Evolutionary conservation across 805 yeast species (phyloP), one percentile per base, ranked within the genome.

Genomic region (Pichia sporocuriosa): DNA sequence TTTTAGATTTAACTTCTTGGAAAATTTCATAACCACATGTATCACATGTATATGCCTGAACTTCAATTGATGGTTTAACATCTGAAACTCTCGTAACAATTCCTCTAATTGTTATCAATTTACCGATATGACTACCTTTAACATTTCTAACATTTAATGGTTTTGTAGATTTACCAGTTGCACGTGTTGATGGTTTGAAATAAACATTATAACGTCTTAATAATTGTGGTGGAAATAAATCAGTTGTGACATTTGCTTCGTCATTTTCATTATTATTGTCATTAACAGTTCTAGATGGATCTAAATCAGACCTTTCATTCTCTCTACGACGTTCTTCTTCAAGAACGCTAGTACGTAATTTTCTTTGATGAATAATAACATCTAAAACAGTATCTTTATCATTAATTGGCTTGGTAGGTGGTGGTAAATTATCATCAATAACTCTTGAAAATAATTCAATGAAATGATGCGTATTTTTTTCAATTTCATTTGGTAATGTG

Each of bases 41-140:
- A 60, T 93, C 98, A 67, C 99, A 93, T 6, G 97, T 86, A 60
- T 90, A 94, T 1, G 98, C 97, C 54, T 83, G 87, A 40, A 93
- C 97, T 46, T 76, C 69, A 7, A 93, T 85, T 6, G 86, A 71
- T 4, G 99, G 99, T 62, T 89, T 90, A 33, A 93, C 98, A 61
- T 93, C 99, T 2, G 95, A 82, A 5, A 89, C 96, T 51, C 98
- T 73, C 8, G 97, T 93, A 38, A 90, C 87, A 51, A 93, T 89
- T 43, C 98, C 99, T 49, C 96, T 71, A 4, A 89, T 84, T 0
- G 96, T 89, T 54, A 93, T 84, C 47, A 85, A 74, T 53, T 83
- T 79, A 37, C 99, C 99, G 39, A 93, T 71, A 49, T 77, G 79
- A 29, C 71, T 67, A 47, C 97, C 97, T 57, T 79, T 82, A 45